Base-by-base conservation (phyloP, 2,329 filamentous ascomycete genomes). In the Phaeosphaeriaceae sp. region DNA sequence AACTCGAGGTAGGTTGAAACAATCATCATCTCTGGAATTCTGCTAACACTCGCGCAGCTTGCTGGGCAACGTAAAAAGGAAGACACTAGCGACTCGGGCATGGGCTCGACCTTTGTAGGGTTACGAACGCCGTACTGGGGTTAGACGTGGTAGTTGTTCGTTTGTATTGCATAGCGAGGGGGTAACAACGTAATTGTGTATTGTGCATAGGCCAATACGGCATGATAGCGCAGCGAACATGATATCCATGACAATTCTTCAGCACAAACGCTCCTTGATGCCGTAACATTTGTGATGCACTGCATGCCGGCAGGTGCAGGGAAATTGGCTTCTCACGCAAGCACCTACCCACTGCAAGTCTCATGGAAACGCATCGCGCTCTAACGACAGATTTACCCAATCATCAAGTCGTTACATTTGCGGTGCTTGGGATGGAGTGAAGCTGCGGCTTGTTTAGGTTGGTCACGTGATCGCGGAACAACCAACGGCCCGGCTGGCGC, bases 51-150 rank as follows among this genome's bases (percentile, higher is more conserved):
- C 19, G 11, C 22, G 53, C 41, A 80, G 85, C 76, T 87, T 66
- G 82, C 83, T 48, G 90, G 90, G 17, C 89, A 92, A 70, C 83
- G 89, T 60, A 91, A 90, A 78, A 89, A 87, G 70, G 89, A 91
- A 56, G 85, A 88, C 57, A 81, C 83, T 3, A 65, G 60, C 13
- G 74, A 70, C 21, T 69, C 70, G n/a, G 58, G 36, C 13, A 11
- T 69, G 2, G 63, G 65, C n/a, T 68, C 71, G 17, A 74, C 72
- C 4, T 79, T 80, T 63, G 74, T 78, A 1, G 76, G 77, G 13
- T 52, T 79, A 48, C 67, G 77, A 25, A 78, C 77, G 51, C 74
- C 77, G 19, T 78, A 78, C 54, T 79, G 77, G 77, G 75, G 76
- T 19, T 78, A 63, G 59, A 42, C 27, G 54, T 17, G 22, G 52